Evolutionary conservation across 108 stramenopile species (phyloP).

Genomic region (Cylindrotheca fusiformis): DNA sequence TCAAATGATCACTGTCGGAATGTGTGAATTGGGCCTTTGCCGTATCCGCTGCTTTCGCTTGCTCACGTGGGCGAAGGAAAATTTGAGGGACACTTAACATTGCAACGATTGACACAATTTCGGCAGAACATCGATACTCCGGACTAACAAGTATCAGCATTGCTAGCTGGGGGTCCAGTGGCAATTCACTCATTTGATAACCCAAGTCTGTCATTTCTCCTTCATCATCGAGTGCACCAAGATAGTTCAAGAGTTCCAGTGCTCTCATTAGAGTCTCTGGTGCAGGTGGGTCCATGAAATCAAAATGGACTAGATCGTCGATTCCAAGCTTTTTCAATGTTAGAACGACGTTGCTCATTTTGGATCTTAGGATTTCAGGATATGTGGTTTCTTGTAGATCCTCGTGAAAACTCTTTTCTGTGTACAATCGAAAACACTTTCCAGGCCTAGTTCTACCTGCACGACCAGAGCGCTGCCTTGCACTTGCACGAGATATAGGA

Average conservation of each 20-base stretch:
- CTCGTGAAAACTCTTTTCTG: constrained; percentile 93
- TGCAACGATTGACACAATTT: constrained; percentile 96
- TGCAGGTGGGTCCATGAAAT: constrained; percentile 99
- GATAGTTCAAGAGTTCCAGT: constrained; percentile 95
- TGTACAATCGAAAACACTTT: constrained; percentile 99
- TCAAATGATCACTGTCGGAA: constrained; percentile 95
- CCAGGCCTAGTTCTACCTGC: constrained; percentile 98
- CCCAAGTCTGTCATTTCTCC: constrained; percentile 96
- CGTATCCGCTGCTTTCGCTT: constrained; percentile 94
- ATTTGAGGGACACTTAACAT: constrained; percentile 94
- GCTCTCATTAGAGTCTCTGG: constrained; percentile 99
- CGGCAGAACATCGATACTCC: constrained; percentile 95
- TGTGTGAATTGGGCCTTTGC: constrained; percentile 98
- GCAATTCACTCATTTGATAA: constrained; percentile 97
- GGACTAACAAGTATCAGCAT: constrained; percentile 94
- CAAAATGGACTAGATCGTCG: constrained; percentile 98
- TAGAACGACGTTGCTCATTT: constrained; percentile 93
- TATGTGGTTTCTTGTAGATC: constrained; percentile 98
- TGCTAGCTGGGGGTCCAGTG: constrained; percentile 85
- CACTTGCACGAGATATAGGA: constrained; percentile 96
- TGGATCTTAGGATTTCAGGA: constrained; percentile 95
- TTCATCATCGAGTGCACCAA: constrained; percentile 98
- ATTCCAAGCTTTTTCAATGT: constrained; percentile 97
- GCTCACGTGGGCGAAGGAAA: constrained; percentile 95
- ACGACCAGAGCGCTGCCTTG: constrained; percentile 92